phyloP scores from a whole-genome alignment of 768 basidiomycete genomes.

The Lactarius evosmus region DNA sequence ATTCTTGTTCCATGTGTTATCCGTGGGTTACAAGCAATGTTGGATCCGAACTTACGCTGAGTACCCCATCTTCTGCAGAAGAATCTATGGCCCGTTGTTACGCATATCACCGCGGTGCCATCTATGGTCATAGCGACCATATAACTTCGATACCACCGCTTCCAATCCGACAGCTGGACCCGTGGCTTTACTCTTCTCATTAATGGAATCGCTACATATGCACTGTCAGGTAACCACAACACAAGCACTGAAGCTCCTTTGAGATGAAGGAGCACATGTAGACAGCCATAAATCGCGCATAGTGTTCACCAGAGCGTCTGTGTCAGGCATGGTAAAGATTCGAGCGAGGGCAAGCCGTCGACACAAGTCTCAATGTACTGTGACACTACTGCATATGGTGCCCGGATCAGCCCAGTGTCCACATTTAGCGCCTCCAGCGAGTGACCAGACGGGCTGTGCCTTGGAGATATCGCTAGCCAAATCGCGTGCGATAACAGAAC shows the following conservation, averaged over 20 bases:
- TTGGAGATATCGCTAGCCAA: neutral
- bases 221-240: neutral
- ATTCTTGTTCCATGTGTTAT: neutral
- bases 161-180: neutral
- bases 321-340: neutral
- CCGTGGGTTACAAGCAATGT: too few relatives aligned
- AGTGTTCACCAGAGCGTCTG: neutral
- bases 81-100: neutral
- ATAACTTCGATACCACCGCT: neutral
- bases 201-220: neutral
- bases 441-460: neutral
- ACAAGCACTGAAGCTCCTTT: neutral
- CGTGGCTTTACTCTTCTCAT: neutral
- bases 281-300: too few relatives aligned
- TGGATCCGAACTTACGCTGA: neutral
- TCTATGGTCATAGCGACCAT: neutral
- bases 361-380: neutral
- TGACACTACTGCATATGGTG: neutral
- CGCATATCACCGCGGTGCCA: neutral
- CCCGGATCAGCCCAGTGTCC: neutral
- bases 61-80: neutral
- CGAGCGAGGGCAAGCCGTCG: neutral
- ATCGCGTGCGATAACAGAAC: neutral
- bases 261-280: neutral
- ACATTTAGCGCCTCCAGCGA: neutral